phyloP scores from a whole-genome alignment of 2,329 filamentous ascomycete species.

The Endoconidiophora laricicola region DNA sequence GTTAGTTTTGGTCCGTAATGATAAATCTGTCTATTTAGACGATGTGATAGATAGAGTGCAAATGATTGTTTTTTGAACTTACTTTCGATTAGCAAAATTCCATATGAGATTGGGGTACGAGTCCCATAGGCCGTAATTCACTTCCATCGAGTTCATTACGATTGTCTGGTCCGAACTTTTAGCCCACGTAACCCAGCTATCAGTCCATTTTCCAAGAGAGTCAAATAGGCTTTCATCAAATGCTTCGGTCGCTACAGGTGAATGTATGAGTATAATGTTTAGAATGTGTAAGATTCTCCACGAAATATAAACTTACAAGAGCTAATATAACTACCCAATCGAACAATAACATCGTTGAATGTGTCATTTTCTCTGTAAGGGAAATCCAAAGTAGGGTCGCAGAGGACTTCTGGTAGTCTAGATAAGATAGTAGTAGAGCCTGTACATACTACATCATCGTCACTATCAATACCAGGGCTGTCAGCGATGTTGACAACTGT shows the following conservation, averaged over 20 bases:
- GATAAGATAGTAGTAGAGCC: constrained; percentile 13
- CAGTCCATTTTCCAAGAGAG: constrained; percentile 33
- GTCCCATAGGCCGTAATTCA: constrained; percentile 34
- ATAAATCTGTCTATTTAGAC: not conserved
- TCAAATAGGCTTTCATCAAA: constrained; percentile 29
- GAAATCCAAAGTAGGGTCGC: constrained; percentile 30
- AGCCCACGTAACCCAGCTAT: constrained; percentile 28
- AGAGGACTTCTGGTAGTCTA: constrained; percentile 14
- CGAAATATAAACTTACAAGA: constrained; percentile 20
- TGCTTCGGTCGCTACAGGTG: constrained; percentile 17
- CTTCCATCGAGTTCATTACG: constrained; percentile 27
- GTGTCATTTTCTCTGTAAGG: constrained; percentile 26
- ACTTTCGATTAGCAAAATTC: constrained; percentile 18
- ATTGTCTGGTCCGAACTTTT: constrained; percentile 19
- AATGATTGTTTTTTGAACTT: not conserved
- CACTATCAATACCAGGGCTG: not conserved
- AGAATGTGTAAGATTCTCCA: not conserved
- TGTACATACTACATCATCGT: not conserved
- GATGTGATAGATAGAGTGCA: not conserved
- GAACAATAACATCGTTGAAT: constrained; percentile 20
- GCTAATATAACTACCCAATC: constrained; percentile 23
- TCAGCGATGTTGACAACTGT: constrained; percentile 3
- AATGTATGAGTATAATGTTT: constrained; percentile 17
- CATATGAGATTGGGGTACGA: constrained; percentile 34
- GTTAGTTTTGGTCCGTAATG: not conserved